phyloP scores from a whole-genome alignment of 352 stramenopile species.

The Phytopythium aichiense region DNA sequence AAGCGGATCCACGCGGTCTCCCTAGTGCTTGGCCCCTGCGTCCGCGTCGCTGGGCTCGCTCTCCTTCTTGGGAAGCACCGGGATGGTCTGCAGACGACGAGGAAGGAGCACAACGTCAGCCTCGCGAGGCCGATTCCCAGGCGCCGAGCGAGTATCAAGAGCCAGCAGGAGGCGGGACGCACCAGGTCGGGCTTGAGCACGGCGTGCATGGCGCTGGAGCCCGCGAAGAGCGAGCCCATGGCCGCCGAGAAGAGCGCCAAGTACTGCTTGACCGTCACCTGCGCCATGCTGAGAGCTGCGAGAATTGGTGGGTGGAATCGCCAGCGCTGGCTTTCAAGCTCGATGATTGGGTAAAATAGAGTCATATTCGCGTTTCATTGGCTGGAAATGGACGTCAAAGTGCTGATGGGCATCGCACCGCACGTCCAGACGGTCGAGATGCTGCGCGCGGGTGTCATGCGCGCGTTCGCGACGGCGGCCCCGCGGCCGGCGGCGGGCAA shows the following conservation, averaged over 20 bases:
- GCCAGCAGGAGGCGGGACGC: slow-evolving; percentile 10
- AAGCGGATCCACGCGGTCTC: not conserved
- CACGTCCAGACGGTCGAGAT: slow-evolving; percentile 13
- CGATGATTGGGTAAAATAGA: slow-evolving; percentile 7
- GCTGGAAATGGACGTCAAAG: slow-evolving; percentile 6
- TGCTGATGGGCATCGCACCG: too few species aligned
- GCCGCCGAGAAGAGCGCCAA: slow-evolving; percentile 57
- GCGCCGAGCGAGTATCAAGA: not conserved
- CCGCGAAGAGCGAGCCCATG: slow-evolving; percentile 80
- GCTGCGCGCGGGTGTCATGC: slow-evolving; percentile 17
- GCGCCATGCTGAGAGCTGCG: slow-evolving; percentile 25
- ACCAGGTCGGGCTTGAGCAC: slow-evolving; percentile 82
- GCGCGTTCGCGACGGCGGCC: slow-evolving; percentile 19
- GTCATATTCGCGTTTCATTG: slow-evolving; percentile 16
- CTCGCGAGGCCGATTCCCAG: not conserved
- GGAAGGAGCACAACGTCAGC: not conserved
- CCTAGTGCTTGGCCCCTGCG: not conserved
- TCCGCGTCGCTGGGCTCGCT: slow-evolving; percentile 9
- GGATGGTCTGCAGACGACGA: slow-evolving; percentile 37
- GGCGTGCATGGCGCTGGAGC: slow-evolving; percentile 79
- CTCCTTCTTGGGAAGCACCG: slow-evolving; percentile 17
- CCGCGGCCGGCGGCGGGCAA: slow-evolving; percentile 8
- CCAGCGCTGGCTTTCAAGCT: not conserved
- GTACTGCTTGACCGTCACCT: slow-evolving; percentile 73
- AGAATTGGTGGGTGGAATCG: not conserved